These are phyloP conservation scores for Pleurotus giganteus DNA, from an alignment of 768 basidiomycete species.

Conservation along the genomic window DNA sequence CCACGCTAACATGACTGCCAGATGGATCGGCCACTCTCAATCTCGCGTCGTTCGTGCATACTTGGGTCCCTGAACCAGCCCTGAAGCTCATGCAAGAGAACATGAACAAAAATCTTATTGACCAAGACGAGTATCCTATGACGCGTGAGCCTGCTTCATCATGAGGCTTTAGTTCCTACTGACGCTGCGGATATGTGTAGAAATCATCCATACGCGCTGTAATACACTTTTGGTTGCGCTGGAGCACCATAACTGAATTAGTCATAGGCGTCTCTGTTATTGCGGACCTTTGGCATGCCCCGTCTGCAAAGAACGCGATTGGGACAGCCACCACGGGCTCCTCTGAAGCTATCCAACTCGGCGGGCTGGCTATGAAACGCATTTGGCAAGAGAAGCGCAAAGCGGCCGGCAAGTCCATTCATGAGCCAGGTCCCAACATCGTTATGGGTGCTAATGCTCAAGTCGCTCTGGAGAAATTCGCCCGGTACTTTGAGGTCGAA, in stretches of 20 bases:
- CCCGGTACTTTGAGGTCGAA: slow-evolving; percentile 71
- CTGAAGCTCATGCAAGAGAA: slow-evolving; percentile 57
- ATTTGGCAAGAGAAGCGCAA: slow-evolving; percentile 70
- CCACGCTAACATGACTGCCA: slow-evolving; percentile 21
- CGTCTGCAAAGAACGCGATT: slow-evolving; percentile 57
- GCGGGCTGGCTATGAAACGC: slow-evolving; percentile 75
- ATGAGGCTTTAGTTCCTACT: slow-evolving; percentile 1
- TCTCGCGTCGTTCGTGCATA: slow-evolving; percentile 60
- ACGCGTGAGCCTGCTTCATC: slow-evolving; percentile 39
- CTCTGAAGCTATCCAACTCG: slow-evolving; percentile 71
- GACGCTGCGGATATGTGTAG: slow-evolving; percentile 19
- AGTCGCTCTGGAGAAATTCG: slow-evolving; percentile 71
- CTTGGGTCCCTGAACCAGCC: slow-evolving; percentile 52
- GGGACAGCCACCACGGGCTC: slow-evolving; percentile 74
- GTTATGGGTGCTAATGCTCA: slow-evolving; percentile 73
- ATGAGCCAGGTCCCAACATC: slow-evolving; percentile 74
- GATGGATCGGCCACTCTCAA: slow-evolving; percentile 64
- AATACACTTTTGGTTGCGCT: slow-evolving; percentile 9
- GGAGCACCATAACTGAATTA: background rate
- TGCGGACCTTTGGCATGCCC: slow-evolving; percentile 70
- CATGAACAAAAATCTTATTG: slow-evolving; percentile 64
- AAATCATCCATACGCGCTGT: slow-evolving; percentile 55
- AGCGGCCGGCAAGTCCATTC: slow-evolving; percentile 64
- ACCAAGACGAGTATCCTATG: slow-evolving; percentile 64
- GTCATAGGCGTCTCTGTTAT: slow-evolving; percentile 44